These are phyloP conservation scores for Meyerozyma guilliermondii DNA, from an alignment of 1,139 yeast genomes.

Conservation along the genomic window DNA sequence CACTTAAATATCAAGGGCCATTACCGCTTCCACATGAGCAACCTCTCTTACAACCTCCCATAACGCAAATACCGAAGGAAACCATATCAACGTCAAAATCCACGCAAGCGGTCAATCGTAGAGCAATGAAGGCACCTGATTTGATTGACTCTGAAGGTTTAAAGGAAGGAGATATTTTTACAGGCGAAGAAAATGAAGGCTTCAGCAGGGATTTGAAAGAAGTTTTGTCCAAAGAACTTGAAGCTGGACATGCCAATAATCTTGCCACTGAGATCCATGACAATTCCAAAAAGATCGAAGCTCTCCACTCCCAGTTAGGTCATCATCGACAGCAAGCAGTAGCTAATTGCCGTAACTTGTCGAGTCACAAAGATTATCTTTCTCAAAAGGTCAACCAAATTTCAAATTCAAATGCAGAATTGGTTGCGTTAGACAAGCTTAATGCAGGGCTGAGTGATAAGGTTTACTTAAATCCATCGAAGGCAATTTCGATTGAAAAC, in stretches of 20 bases:
- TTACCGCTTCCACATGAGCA: conserved; percentile 26
- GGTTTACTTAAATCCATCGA: conserved; percentile 14
- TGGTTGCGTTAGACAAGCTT: conserved; percentile 19
- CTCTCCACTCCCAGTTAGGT: conserved; percentile 27
- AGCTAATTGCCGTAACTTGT: conserved; percentile 31
- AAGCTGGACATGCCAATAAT: not conserved
- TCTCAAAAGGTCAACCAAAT: conserved; percentile 24
- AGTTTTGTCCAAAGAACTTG: not conserved
- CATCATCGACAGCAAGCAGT: conserved; percentile 36
- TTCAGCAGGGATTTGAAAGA: not conserved
- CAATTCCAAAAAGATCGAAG: conserved; percentile 19
- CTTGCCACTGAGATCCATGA: conserved; percentile 9
- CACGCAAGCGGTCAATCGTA: not conserved
- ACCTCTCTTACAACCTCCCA: not conserved
- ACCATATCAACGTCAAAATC: too few species aligned
- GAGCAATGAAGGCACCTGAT: conserved; percentile 6
- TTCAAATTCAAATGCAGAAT: conserved; percentile 20
- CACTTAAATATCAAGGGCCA: conserved; percentile 30
- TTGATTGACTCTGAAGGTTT: conserved; percentile 14
- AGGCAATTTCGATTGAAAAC: conserved; percentile 25
- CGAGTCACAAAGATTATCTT: conserved; percentile 30
- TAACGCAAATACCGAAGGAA: too few species aligned
- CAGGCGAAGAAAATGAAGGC: not conserved
- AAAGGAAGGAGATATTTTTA: not conserved
- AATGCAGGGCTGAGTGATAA: conserved; percentile 18